Evolutionary conservation across 2,329 filamentous ascomycete genomes (phyloP), one percentile per base, ranked within the genome.

Genomic region (Trichoderma asperellum): DNA sequence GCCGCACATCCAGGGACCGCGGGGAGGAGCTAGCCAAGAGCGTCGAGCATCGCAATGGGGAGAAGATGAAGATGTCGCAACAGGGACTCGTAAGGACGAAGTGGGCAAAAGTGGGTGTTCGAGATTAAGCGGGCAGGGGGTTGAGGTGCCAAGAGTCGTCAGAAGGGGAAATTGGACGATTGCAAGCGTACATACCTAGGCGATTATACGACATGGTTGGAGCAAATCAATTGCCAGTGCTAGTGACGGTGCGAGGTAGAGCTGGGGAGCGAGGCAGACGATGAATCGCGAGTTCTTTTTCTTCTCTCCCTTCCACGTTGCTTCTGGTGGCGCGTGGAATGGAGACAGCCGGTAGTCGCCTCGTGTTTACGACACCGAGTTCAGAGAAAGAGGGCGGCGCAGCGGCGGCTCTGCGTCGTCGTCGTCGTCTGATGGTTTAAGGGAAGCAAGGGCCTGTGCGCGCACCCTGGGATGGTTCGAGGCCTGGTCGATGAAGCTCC

Each of bases 131-230:
- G 60, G 55, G 57, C 65, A 70, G 69, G 72, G 69, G 70, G 58
- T 37, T 52, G 34, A 61, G 70, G 72, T 57, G 69, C 68, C 67
- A 70, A 71, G 70, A 69, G 68, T 73, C 65, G 35, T 53, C 43
- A 67, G 62, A 68, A 63, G 68, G 70, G 72, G 69, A 63, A 58
- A 72, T 47, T 72, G 71, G 74, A 73, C 18, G 72, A 75, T 58
- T 67, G 61, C 70, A 73, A 71, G 71, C 49, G 16, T 85, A 88
- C 90, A 62, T 85, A 88, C 90, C 88, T 85, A 92, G 81, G 75
- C 89, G 88, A 83, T 92, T 91, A 83, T 93, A 93, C 78, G 89
- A 87, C 89, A 92, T 92, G 81, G 78, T 81, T 71, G 55, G 43
- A 24, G 35, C 55, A 21, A 43, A 34, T 52, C 40, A 47, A 37